phyloP scores from a whole-genome alignment of 208 protist species.

The Leishmania arabica region DNA sequence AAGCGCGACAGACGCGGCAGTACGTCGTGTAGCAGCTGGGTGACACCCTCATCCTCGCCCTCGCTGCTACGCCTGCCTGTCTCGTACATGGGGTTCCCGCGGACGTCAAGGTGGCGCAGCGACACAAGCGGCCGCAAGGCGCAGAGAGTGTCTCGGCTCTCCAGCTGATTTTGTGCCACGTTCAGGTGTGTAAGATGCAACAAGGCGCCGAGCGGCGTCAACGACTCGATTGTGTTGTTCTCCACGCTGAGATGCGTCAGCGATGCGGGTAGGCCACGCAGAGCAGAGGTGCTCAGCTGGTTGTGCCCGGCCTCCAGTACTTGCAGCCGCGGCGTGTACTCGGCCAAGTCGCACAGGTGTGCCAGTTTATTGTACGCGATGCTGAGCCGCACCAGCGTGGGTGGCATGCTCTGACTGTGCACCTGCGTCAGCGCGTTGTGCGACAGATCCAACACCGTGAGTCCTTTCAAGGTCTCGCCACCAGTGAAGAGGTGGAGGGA shows the following conservation, averaged over 20 bases:
- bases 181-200: constrained; percentile 48
- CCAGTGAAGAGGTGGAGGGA: constrained; percentile 66
- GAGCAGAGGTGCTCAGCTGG: constrained; percentile 44
- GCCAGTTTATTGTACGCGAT: constrained; percentile 63
- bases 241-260: constrained; percentile 47
- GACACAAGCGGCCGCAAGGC: constrained; percentile 37
- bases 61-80: neutral
- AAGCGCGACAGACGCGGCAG: constrained; percentile 59
- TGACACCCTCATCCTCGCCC: neutral
- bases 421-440: constrained; percentile 67
- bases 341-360: constrained; percentile 37
- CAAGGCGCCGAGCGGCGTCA: constrained; percentile 41
- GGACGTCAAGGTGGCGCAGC: constrained; percentile 66
- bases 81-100: constrained; percentile 49
- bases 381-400: constrained; percentile 45
- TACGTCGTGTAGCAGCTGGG: constrained; percentile 28
- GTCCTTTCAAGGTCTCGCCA: constrained; percentile 39
- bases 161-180: constrained; percentile 49
- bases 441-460: constrained; percentile 65
- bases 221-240: constrained; percentile 51
- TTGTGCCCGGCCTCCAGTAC: constrained; percentile 72
- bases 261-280: constrained; percentile 36
- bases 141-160: constrained; percentile 32
- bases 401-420: constrained; percentile 41
- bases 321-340: constrained; percentile 45